These are phyloP conservation scores for Camellia granthamiana DNA, from an alignment of 148 eudicot genomes.

Conservation along the genomic window DNA sequence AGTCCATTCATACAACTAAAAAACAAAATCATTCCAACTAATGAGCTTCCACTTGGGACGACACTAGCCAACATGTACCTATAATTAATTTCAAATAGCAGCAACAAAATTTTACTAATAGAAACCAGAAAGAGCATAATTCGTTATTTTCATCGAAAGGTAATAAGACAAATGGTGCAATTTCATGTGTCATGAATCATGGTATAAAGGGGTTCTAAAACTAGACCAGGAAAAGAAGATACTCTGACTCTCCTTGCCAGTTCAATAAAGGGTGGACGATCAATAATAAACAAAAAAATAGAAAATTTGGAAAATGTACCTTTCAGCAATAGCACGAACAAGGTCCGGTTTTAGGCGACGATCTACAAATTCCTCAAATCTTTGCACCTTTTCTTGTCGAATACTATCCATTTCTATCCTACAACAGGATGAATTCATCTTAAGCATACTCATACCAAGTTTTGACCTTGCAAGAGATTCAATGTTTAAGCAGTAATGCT, in stretches of 20 bases:
- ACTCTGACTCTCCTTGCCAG: not conserved
- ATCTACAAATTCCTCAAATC: slow-evolving; percentile 85
- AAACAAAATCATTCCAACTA: not conserved
- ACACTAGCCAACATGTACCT: too few species aligned
- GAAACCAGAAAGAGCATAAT: not conserved
- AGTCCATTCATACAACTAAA: not conserved
- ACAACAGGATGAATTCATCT: not conserved
- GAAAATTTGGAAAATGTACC: slow-evolving; percentile 36
- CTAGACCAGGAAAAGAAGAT: not conserved
- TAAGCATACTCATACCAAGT: not conserved
- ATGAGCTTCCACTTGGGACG: not conserved
- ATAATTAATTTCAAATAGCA: not conserved
- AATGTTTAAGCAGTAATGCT: not conserved
- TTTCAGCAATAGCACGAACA: slow-evolving; percentile 57
- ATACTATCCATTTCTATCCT: slow-evolving; percentile 50
- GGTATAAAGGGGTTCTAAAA: not conserved
- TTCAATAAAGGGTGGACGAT: not conserved
- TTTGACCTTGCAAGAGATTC: not conserved
- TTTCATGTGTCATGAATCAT: not conserved
- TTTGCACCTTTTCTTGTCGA: slow-evolving; percentile 54
- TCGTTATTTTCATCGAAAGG: not conserved
- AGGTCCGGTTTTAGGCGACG: slow-evolving; percentile 81
- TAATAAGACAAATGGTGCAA: not conserved
- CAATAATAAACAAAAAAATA: not conserved
- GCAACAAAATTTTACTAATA: too few species aligned